phyloP scores from a whole-genome alignment of 2,329 filamentous ascomycete species.

The Aspergillus unguis region DNA sequence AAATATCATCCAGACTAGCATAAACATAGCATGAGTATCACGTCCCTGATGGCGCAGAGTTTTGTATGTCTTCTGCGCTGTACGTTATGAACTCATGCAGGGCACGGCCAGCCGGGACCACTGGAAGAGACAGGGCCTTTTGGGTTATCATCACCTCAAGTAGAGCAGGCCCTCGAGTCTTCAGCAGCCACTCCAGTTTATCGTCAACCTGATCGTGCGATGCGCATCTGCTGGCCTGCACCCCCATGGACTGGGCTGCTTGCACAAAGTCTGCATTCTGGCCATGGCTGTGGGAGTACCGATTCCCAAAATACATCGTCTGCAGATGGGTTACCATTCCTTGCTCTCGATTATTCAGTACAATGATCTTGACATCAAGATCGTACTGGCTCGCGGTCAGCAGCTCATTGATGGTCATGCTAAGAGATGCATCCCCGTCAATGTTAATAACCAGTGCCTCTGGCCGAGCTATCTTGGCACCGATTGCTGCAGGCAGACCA shows the following conservation, averaged over 20 bases:
- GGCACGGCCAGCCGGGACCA: conserved; percentile 85
- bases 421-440: conserved; percentile 97
- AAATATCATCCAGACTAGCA: neutral
- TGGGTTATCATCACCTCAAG: conserved; percentile 87
- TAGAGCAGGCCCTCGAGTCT: conserved; percentile 81
- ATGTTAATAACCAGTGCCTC: conserved; percentile 91
- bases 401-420: conserved; percentile 96
- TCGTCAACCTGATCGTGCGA: conserved; percentile 75
- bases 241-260: conserved; percentile 84
- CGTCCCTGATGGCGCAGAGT: neutral
- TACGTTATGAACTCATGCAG: conserved; percentile 72
- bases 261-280: conserved; percentile 95
- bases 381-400: conserved; percentile 92
- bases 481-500: conserved; percentile 90
- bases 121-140: conserved; percentile 80
- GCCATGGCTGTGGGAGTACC: conserved; percentile 88
- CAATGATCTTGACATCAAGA: conserved; percentile 90
- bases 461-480: conserved; percentile 80
- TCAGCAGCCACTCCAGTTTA: conserved; percentile 81
- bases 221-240: conserved; percentile 68
- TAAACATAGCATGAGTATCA: neutral
- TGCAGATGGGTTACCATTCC: conserved; percentile 99
- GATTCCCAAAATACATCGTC: conserved; percentile 92
- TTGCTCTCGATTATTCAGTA: conserved; percentile 96
- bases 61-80: neutral